Base-by-base conservation (phyloP, 441 rosid genomes). In the Bocquillonia castaneifolia region DNA sequence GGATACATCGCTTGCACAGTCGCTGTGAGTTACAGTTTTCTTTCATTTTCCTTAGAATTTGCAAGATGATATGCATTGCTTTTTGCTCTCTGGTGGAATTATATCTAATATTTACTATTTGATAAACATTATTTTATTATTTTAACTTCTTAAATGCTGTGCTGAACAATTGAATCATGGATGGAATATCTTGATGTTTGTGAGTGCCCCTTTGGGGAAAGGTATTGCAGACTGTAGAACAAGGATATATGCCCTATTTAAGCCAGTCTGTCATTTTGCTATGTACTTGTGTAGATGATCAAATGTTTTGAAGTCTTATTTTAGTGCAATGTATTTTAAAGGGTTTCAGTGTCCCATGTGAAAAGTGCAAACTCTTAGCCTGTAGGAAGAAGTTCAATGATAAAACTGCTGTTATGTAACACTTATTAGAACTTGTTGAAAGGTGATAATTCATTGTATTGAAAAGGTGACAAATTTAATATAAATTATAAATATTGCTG, bases 1-100 rank as follows among this genome's bases (percentile, higher is more conserved):
- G 97, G 95, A 80, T 88, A 84, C 57, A 68, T 91, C 75, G 89
- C 95, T 54, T 93, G 97, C 72, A 68, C 95, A 47, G 72, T 89
- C 71, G 97, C 88, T 9, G 98, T 93, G 76, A 93, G 98, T 86
- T 59, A 50, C 65, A 58, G 44, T 74, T 69, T 51, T n/a, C 47
- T 58, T 55, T 39, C 7, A 18, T 70, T 14, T 26, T n/a, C 51
- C 20, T 62, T 15, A 53, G 9, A 17, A 37, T 25, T 60, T 42
- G 45, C 15, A 25, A 48, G 42, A 15, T 0, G 25, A n/a, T 18
- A 17, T 61, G 40, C 51, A 45, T 48, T 51, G 4, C 47, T 45
- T 69, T 40, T 44, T n/a, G 45, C 29, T 64, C 9, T 5, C 56
- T 55, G 23, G 42, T 29, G 22, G 22, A 9, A 59, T 66, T 64